Percentiles rank a stretch among this genome's conserved stretches.
Conservation (phyloP, 2,329 filamentous ascomycete genomes). For the Drechslerella dactyloides region DNA sequence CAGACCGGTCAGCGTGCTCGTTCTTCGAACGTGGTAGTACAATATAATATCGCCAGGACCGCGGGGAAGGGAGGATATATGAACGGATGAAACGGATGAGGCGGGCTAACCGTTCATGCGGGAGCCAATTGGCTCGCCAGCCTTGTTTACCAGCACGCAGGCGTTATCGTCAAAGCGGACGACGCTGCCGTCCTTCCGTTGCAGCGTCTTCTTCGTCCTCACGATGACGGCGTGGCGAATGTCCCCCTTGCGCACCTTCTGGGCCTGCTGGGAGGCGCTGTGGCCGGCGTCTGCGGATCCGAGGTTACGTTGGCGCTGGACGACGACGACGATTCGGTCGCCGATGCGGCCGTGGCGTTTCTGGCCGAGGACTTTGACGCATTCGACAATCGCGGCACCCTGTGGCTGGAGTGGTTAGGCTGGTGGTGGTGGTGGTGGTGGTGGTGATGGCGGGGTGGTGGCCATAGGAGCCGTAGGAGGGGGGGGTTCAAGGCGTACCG, state of each 20-base stretch:
- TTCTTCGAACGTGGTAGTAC: too few species aligned
- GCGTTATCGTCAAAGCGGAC: constrained; percentile 97
- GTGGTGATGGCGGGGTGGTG: constrained; percentile 1
- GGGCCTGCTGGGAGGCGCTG: constrained; percentile 71
- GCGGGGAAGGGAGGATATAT: neutral
- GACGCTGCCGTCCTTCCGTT: constrained; percentile 84
- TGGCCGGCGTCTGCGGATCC: constrained; percentile 64
- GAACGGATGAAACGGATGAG: constrained; percentile 6
- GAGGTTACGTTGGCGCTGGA: constrained; percentile 89
- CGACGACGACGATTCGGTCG: constrained; percentile 97
- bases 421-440: constrained; percentile 3
- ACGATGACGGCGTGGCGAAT: constrained; percentile 96
- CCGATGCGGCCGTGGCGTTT: constrained; percentile 88
- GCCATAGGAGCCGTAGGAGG: too few species aligned
- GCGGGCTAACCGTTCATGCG: constrained; percentile 74
- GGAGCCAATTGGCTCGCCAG: constrained; percentile 91
- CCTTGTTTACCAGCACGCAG: constrained; percentile 95
- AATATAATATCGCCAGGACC: too few species aligned
- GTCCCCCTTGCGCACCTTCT: constrained; percentile 95
- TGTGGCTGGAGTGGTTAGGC: constrained; percentile 20
- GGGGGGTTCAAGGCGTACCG: constrained; percentile 61
- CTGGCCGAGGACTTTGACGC: constrained; percentile 88
- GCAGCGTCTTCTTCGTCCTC: constrained; percentile 83
- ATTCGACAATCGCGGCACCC: constrained; percentile 92
- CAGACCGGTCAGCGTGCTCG: constrained; percentile 48